phyloP scores from a whole-genome alignment of 176 grass and related monocot genomes.

The Saccharum officinarum region DNA sequence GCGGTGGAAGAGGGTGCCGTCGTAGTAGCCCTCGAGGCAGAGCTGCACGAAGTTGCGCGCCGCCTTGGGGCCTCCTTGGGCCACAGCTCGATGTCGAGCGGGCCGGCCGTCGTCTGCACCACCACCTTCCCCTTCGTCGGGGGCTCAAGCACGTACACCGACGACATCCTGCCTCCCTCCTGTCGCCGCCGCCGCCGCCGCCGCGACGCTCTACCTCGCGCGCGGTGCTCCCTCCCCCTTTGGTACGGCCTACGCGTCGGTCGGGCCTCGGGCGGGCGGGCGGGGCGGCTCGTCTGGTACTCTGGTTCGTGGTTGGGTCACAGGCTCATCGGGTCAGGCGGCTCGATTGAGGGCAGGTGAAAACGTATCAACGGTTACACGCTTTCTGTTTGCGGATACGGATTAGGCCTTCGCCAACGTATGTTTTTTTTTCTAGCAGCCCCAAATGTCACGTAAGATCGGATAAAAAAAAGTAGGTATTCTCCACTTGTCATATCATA shows the following conservation, averaged over 20 bases:
- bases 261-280: neutral
- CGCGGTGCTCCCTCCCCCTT: neutral
- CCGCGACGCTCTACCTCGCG: neutral
- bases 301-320: neutral
- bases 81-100: slow-evolving; percentile 93
- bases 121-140: slow-evolving; percentile 96
- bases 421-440: no score
- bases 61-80: slow-evolving; percentile 91
- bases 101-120: slow-evolving; percentile 76
- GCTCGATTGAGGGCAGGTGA: neutral
- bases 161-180: slow-evolving; percentile 61
- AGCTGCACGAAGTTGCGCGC: slow-evolving; percentile 95
- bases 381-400: no score
- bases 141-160: slow-evolving; percentile 89
- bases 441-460: no score
- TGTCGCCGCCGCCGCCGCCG: neutral
- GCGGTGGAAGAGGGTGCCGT: slow-evolving; percentile 84
- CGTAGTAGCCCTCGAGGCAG: slow-evolving; percentile 93
- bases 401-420: no score
- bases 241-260: neutral
- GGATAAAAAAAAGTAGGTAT: no score
- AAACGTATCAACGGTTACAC: no score
- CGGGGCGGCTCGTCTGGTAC: neutral
- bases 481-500: no score
- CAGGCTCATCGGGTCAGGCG: neutral